Evolutionary conservation across 148 eudicot genomes (phyloP).

Genomic region (Rhododendron simsii): DNA sequence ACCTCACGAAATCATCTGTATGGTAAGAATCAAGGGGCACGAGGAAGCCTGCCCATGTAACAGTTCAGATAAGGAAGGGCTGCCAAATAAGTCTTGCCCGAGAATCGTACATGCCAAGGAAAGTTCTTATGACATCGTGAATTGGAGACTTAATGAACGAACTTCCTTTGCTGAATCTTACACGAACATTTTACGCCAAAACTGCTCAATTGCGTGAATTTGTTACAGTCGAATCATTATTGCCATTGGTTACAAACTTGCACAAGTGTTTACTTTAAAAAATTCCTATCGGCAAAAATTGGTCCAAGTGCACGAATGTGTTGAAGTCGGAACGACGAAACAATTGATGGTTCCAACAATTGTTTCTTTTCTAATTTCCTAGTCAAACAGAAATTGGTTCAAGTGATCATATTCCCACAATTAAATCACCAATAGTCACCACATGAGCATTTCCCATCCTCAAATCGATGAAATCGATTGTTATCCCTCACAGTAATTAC

Average conservation of each 20-base stretch:
- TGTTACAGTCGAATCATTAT: not conserved
- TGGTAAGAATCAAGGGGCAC: not conserved
- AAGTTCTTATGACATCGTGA: not conserved
- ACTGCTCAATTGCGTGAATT: not conserved
- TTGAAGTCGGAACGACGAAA: too few relatives aligned
- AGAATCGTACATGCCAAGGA: not conserved
- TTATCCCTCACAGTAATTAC: constrained; percentile 66
- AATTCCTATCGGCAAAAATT: not conserved
- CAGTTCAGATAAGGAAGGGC: not conserved
- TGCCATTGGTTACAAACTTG: not conserved
- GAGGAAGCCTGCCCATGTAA: not conserved
- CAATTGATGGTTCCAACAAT: too few relatives aligned
- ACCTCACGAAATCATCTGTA: not conserved
- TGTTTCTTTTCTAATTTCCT: not conserved
- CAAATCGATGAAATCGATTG: constrained; percentile 52
- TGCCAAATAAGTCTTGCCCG: not conserved
- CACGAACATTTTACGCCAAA: not conserved
- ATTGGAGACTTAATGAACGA: not conserved
- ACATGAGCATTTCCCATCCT: constrained; percentile 78
- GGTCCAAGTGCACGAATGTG: not conserved
- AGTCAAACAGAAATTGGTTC: not conserved
- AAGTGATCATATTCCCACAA: not conserved
- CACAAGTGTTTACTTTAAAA: not conserved
- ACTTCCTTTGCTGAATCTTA: not conserved
- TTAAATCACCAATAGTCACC: constrained; percentile 77